Percentiles rank a stretch among this genome's conserved stretches.
Evolutionary conservation across 441 rosid species (phyloP).

Genomic region (Euphorbia schlechtendalii): DNA sequence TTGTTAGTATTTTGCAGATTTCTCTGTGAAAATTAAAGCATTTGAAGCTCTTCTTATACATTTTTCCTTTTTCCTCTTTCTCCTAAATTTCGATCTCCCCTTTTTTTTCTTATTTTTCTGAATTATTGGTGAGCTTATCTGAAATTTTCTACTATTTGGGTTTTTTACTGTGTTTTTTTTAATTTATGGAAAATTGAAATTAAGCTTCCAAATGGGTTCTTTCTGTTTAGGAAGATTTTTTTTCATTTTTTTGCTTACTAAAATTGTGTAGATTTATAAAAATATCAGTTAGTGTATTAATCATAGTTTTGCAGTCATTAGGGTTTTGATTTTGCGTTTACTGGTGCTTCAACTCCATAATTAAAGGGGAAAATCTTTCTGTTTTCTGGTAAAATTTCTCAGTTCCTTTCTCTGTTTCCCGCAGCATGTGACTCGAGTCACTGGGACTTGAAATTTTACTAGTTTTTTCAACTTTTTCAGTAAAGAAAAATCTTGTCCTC

Average conservation of each 20-base stretch:
- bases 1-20: slow-evolving; percentile 20
- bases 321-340: slow-evolving; percentile 27
- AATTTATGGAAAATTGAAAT: slow-evolving; percentile 8
- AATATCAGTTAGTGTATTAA: too few relatives aligned
- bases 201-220: slow-evolving; percentile 19
- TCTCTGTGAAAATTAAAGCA: slow-evolving; percentile 12
- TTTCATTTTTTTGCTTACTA: slow-evolving; percentile 12
- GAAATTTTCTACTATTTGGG: slow-evolving; percentile 17
- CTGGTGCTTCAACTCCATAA: slow-evolving; percentile 17
- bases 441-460: slow-evolving; percentile 1
- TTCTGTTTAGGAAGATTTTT: slow-evolving; percentile 1
- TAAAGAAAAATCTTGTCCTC: too few relatives aligned
- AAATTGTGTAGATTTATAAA: slow-evolving; percentile 2
- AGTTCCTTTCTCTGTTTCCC: too few relatives aligned
- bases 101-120: slow-evolving; percentile 18
- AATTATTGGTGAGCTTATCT: slow-evolving; percentile 42
- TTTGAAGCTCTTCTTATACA: slow-evolving; percentile 15
- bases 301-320: slow-evolving; percentile 15
- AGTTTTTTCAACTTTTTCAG: not conserved
- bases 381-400: slow-evolving; percentile 4
- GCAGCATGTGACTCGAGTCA: not conserved
- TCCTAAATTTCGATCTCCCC: slow-evolving; percentile 19
- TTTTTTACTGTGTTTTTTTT: slow-evolving; percentile 17
- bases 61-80: slow-evolving; percentile 16
- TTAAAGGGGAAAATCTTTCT: slow-evolving; percentile 12